Base-by-base conservation (phyloP, 495 filamentous ascomycete species). In the Emericellopsis terricola region DNA sequence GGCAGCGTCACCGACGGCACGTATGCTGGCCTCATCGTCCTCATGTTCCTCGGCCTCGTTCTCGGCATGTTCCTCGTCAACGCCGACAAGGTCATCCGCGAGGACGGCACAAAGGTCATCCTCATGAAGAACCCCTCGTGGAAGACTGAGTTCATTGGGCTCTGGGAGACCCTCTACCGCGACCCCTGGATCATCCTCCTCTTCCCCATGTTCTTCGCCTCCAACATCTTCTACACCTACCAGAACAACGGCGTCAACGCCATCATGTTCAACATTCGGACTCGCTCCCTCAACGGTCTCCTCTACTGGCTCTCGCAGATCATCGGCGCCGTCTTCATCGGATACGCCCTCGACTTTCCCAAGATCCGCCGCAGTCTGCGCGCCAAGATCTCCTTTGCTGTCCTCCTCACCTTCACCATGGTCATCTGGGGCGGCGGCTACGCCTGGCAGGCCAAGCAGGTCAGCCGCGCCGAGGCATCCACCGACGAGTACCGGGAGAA, bases 291-390 rank as follows among this genome's bases (percentile, higher is more conserved):
- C 44, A 94, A 92, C 59, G 77, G 69, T 49, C 56, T 80, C 19
- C 69, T 89, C 13, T 96, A 94, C 64, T 96, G 81, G 73, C 54
- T 74, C 10, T 68, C 76, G 46, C 87, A 96, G 53, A 93, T 96
- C 53, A 51, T 89, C 29, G 86, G 81, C 27, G 85, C 86, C 14
- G 58, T 78, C 33, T 44, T 79, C 15, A 79, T 87, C 45, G 87
- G 86, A 11, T 75, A 71, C 41, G 65, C 73, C 8, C 65, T 94
- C 19, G 86, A 96, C 47, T 51, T 65, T 42, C 51, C 65, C 38
- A 55, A 40, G 1, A 43, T 85, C 23, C 63, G 76, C 24, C 76
- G 86, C 17, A 71, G 73, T 4, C 55, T 65, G n/a, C 73, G 85
- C 37, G 86, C 86, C 39, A 84, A 78, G 57, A 56, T 55, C 27